Percentiles rank a stretch among this genome's conserved stretches.
Evolutionary conservation across 345 rosid genomes (phyloP).

Genomic region (Isatis tinctoria): DNA sequence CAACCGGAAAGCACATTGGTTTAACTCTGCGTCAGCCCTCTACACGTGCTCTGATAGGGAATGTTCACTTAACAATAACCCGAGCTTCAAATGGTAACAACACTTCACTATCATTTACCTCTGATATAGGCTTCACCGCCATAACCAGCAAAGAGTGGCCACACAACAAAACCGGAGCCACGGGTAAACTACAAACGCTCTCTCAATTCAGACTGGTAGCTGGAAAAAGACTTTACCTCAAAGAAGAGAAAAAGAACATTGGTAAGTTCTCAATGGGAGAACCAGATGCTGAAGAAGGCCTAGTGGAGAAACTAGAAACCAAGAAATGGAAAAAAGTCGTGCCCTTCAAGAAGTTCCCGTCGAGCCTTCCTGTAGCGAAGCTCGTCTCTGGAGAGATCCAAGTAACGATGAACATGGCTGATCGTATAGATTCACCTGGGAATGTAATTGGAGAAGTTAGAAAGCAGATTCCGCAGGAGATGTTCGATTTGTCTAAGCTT

Average conservation of each 20-base stretch:
- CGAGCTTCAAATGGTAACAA: slow-evolving; percentile 41
- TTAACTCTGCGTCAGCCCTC: slow-evolving; percentile 86
- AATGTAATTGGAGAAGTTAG: slow-evolving; percentile 65
- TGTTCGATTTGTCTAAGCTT: slow-evolving; percentile 75
- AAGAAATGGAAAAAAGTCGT: slow-evolving; percentile 68
- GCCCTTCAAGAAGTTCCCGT: slow-evolving; percentile 75
- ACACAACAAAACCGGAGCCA: slow-evolving; percentile 58
- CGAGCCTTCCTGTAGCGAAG: slow-evolving; percentile 84
- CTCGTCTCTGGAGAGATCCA: slow-evolving; percentile 56
- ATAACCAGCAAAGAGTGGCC: slow-evolving; percentile 69
- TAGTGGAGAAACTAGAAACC: slow-evolving; percentile 51
- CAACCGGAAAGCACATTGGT: slow-evolving; percentile 85
- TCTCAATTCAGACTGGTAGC: slow-evolving; percentile 52
- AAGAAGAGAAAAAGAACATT: slow-evolving; percentile 49
- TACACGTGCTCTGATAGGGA: slow-evolving; percentile 63
- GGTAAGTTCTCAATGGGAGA: slow-evolving; percentile 47
- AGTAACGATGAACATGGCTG: slow-evolving; percentile 47
- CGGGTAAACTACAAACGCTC: slow-evolving; percentile 56
- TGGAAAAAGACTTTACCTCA: slow-evolving; percentile 70
- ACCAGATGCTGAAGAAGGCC: slow-evolving; percentile 40
- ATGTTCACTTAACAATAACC: slow-evolving; percentile 48
- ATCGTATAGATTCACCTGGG: slow-evolving; percentile 42
- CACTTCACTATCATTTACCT: slow-evolving; percentile 41
- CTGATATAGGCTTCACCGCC: slow-evolving; percentile 60
- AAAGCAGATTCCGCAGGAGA: slow-evolving; percentile 70